A percentile compares a stretch with the other conserved stretches of the same genome.
Conservation (phyloP, 805 yeast species). For the Saturnispora sekii region DNA sequence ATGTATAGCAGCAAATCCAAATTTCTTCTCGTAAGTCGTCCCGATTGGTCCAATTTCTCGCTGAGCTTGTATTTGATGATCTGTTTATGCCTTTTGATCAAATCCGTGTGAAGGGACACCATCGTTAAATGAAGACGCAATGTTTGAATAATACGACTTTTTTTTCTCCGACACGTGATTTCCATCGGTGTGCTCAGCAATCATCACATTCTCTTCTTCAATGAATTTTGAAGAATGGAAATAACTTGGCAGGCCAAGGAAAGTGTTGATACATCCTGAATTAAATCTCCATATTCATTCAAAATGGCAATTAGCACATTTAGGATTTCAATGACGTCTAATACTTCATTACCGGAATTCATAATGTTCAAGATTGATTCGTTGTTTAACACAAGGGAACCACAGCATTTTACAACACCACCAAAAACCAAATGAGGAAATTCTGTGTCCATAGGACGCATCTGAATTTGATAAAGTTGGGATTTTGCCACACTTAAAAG, state of each 20-base stretch:
- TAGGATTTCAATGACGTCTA: constrained; percentile 4
- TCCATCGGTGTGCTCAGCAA: not conserved
- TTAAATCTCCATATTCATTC: constrained; percentile 4
- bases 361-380: constrained; percentile 6
- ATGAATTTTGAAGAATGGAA: not conserved
- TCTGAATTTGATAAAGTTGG: not conserved
- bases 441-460: constrained; percentile 6
- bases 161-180: not conserved
- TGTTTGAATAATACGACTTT: not conserved
- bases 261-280: not conserved
- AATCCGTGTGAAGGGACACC: constrained; percentile 10
- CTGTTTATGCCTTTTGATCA: constrained; percentile 10
- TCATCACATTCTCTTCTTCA: not conserved
- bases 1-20: constrained; percentile 32
- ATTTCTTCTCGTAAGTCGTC: constrained; percentile 16
- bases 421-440: constrained; percentile 11
- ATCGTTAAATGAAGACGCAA: not conserved
- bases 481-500: constrained; percentile 27
- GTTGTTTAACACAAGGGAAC: constrained; percentile 6
- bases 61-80: constrained; percentile 9
- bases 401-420: constrained; percentile 8
- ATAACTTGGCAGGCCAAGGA: constrained; percentile 1
- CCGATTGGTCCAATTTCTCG: not conserved
- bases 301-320: not conserved
- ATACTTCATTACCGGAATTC: not conserved